Evolutionary conservation across 1,139 yeast genomes (phyloP).

Genomic region (Tardiomyces digboiensis): DNA sequence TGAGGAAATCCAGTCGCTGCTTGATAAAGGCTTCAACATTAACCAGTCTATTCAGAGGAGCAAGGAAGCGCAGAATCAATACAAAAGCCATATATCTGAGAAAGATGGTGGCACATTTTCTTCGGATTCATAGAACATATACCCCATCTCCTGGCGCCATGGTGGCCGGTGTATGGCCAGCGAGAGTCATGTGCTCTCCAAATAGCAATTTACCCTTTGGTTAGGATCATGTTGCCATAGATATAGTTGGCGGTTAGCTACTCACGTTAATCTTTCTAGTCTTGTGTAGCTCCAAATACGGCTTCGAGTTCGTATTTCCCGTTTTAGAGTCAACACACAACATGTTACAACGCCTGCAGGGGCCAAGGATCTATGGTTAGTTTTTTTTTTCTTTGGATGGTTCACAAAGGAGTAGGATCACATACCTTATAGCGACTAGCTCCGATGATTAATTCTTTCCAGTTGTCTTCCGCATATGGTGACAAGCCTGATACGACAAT

Average conservation of each 20-base stretch:
- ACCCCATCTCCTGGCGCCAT: background rate
- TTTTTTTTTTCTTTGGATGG: no score
- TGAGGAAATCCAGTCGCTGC: conserved; percentile 79
- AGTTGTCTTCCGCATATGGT: conserved; percentile 27
- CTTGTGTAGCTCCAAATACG: conserved; percentile 18
- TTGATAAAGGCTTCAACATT: conserved; percentile 79
- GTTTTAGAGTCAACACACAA: conserved; percentile 24
- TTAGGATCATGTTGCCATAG: conserved; percentile 6
- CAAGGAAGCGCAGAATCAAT: conserved; percentile 13
- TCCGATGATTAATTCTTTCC: conserved; percentile 17
- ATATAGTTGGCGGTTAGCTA: no score
- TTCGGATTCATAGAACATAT: background rate
- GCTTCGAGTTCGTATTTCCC: conserved; percentile 30
- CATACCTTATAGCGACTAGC: background rate
- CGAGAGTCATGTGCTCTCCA: conserved; percentile 14
- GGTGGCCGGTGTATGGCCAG: background rate
- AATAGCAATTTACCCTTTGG: conserved; percentile 13
- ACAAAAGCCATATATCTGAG: background rate
- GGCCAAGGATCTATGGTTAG: conserved; percentile 8
- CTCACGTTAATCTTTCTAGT: conserved; percentile 9
- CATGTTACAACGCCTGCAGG: conserved; percentile 31
- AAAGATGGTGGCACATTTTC: background rate
- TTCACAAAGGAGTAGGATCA: background rate
- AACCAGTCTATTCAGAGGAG: conserved; percentile 58
- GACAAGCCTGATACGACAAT: conserved; percentile 17